phyloP scores from a whole-genome alignment of 176 grass and related monocot genomes.

The Carex parvula region DNA sequence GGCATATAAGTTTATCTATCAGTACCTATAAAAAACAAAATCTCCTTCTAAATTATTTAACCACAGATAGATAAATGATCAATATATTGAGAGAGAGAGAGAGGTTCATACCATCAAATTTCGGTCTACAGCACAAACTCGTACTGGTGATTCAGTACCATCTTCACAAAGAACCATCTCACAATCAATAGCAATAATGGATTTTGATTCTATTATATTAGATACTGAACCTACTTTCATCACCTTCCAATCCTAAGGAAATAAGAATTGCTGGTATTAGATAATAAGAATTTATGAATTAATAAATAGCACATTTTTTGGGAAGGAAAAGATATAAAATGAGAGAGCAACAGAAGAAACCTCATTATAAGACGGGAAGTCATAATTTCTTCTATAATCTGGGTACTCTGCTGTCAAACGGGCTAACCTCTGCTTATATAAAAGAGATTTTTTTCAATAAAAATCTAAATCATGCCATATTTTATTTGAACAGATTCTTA shows the following conservation, averaged over 20 bases:
- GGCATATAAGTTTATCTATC: conserved; percentile 63
- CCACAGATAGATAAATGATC: neutral
- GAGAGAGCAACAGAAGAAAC: conserved; percentile 33
- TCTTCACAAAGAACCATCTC: conserved; percentile 96
- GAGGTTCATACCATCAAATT: conserved; percentile 51
- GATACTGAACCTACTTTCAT: conserved; percentile 41
- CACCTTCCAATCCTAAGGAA: conserved; percentile 65
- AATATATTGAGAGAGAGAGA: neutral
- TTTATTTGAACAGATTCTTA: neutral
- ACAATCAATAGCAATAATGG: conserved; percentile 75
- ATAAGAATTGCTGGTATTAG: neutral
- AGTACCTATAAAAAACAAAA: conserved; percentile 40
- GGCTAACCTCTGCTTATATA: conserved; percentile 67
- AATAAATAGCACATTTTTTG: neutral
- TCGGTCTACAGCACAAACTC: conserved; percentile 67
- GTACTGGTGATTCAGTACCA: conserved; percentile 69
- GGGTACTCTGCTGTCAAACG: conserved; percentile 52
- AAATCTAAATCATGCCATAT: neutral
- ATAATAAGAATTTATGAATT: neutral
- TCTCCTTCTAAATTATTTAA: neutral
- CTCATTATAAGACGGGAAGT: conserved; percentile 61
- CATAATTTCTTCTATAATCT: conserved; percentile 52
- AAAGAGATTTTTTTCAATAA: neutral
- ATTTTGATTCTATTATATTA: conserved; percentile 41
- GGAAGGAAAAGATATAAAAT: neutral